phyloP scores from a whole-genome alignment of 306 rosid species.

The Gillenia trifoliata region DNA sequence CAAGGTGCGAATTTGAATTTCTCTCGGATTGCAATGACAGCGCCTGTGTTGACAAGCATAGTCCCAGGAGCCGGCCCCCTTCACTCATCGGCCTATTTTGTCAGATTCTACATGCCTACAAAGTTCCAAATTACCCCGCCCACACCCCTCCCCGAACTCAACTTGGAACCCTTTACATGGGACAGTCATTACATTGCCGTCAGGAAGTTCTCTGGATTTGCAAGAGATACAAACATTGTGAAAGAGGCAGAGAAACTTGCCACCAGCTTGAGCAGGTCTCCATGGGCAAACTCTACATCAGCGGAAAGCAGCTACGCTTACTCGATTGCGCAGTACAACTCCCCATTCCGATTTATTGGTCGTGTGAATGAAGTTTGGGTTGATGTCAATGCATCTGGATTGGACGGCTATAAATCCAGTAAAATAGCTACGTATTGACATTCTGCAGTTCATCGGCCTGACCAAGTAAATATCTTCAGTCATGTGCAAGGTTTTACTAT shows the following conservation, averaged over 20 bases:
- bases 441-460: background rate
- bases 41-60: conserved; percentile 60
- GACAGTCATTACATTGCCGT: conserved; percentile 53
- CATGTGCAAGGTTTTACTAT: background rate
- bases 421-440: conserved; percentile 39
- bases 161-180: conserved; percentile 39
- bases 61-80: conserved; percentile 62
- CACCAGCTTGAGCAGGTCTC: conserved; percentile 46
- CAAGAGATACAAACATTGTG: conserved; percentile 55
- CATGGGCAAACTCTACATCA: conserved; percentile 56
- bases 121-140: conserved; percentile 70
- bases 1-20: conserved; percentile 83
- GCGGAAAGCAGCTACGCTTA: conserved; percentile 40
- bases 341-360: conserved; percentile 44
- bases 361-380: conserved; percentile 82
- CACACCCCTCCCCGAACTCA: conserved; percentile 61
- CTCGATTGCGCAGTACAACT: conserved; percentile 67
- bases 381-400: conserved; percentile 40
- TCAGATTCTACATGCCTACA: conserved; percentile 55
- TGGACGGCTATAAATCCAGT: conserved; percentile 29
- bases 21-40: conserved; percentile 68
- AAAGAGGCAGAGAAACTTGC: conserved; percentile 73
- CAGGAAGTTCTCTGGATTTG: conserved; percentile 64
- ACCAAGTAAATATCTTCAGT: background rate
- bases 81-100: conserved; percentile 56